A percentile compares a stretch with the other conserved stretches of the same genome.
These are phyloP conservation scores for button mushroom (Agaricus bisporus) DNA, from an alignment of 768 basidiomycete genomes.

Conservation along the genomic window DNA sequence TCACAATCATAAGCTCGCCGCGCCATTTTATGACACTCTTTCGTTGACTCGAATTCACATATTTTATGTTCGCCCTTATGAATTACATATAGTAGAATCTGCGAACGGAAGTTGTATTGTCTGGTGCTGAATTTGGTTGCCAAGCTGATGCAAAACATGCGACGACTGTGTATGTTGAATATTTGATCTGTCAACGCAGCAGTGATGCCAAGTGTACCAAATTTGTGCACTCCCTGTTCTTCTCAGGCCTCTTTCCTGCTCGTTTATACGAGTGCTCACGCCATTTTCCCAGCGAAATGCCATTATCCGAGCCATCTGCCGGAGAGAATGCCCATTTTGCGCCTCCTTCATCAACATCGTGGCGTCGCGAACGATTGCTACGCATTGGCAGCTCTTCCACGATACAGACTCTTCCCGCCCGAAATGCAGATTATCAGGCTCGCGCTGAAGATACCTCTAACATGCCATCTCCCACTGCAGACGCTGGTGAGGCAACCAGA, in stretches of 20 bases:
- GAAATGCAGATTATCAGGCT: background rate
- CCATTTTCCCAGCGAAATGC: background rate
- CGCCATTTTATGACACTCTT: background rate
- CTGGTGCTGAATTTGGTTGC: too few species aligned
- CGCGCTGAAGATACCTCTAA: background rate
- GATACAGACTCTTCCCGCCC: background rate
- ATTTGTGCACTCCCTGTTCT: background rate
- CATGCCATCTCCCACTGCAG: background rate
- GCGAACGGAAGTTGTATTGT: too few species aligned
- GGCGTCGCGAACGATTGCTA: constrained; percentile 56
- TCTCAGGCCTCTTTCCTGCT: background rate
- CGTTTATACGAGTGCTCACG: background rate
- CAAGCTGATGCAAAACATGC: too few species aligned
- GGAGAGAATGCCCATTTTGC: constrained; percentile 18
- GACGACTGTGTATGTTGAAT: too few species aligned
- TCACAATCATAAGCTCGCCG: background rate
- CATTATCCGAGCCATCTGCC: constrained; percentile 15
- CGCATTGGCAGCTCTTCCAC: constrained; percentile 38
- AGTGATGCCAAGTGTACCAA: too few species aligned
- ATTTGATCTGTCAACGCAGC: too few species aligned
- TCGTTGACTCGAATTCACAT: too few species aligned
- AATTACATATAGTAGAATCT: too few species aligned
- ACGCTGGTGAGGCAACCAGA: constrained; percentile 11
- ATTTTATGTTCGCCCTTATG: too few species aligned
- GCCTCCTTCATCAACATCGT: constrained; percentile 48